Evolutionary conservation across 805 yeast species (phyloP), one percentile per base, ranked within the genome.

Genomic region (Priceomyces melissophilus): DNA sequence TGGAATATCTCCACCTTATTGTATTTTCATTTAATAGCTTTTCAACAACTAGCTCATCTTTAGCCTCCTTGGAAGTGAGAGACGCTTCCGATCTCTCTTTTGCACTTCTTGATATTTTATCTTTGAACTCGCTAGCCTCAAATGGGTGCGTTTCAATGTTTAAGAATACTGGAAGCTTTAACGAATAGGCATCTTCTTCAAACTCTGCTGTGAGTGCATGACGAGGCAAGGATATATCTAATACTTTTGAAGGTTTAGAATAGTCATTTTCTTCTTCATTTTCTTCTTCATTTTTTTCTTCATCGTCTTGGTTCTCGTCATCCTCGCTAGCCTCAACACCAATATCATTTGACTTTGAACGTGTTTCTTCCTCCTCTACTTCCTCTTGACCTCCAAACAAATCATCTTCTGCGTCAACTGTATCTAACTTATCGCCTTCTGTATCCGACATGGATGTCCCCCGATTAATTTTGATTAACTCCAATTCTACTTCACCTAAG

Each of bases 1-100:
- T 78, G 11, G 88, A 84, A 61, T 90, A 91, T 63, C 96, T 79
- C 99, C 99, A 93, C 57, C 99, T 78, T 27, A 93, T 72, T 0
- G 96, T 88, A 60, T 89, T 91, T 54, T 86, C 89, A 47, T 83
- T 87, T 41, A 78, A 72, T 27, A 84, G 65, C 54, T 79, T 78
- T 46, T 82, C 85, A 29, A 82, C 77, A n/a, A 81, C 60, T 28
- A 61, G 48, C 35, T 66, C 73, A 36, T 61, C 66, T 45, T 76
- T 73, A 31, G 73, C 75, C 30, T 73, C 76, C 36, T 70, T 69
- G 10, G 70, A 65, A 31, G 67, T 60, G 32, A 58, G 50, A 3
- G 62, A 44, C 30, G 52, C 51, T 25, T 53, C 43, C 14, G 48
- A 40, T 47, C 71, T 44, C 14, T 50, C 53, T 10, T 55, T 54